Base-by-base conservation (phyloP, 2,329 filamentous ascomycete species). In the Bimuria novae-zelandiae region DNA sequence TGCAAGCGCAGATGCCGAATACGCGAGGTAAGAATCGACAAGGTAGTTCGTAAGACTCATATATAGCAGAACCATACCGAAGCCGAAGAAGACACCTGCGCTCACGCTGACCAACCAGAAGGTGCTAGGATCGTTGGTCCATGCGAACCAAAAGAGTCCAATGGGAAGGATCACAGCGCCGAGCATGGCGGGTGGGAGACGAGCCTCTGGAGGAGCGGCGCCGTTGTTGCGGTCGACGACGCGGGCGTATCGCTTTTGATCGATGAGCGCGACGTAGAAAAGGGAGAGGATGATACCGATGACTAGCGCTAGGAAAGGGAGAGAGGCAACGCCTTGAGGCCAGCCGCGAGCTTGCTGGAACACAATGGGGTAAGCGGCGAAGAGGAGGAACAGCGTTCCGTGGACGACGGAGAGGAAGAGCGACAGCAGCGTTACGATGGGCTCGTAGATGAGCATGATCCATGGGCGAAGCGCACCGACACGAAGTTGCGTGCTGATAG, bases 21-120 rank as follows among this genome's bases (percentile, higher is more conserved):
- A 69, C 1, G 57, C 85, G 43, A 84, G 83, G 54, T 69, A 86
- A 5, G 84, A 76, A 64, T 89, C 88, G 56, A 89, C 82, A 10
- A 89, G 79, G 71, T 89, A 90, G 72, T 84, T 87, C 65, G 85
- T 79, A 39, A 85, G 73, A 3, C 78, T 78, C 16, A 68, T 54
- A 54, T 63, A 70, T 4, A 67, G 35, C 2, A 68, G 46, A 0
- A 69, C 62, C 60, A 65, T 75, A 57, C 72, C 73, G 21, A 74
- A 59, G 0, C 81, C 81, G 6, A 83, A 75, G 0, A 81, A 57
- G 2, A 68, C 62, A 0, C 77, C 80, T 0, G 79, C 82, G 1
- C 81, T 55, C 54, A 82, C 75, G 8, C 80, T 79, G 1, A 76
- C 78, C 12, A 83, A 75, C 80, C 81, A 86, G 45, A 82, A 81